phyloP scores from a whole-genome alignment of 768 basidiomycete species.

The Lactifluus hygrophoroides region DNA sequence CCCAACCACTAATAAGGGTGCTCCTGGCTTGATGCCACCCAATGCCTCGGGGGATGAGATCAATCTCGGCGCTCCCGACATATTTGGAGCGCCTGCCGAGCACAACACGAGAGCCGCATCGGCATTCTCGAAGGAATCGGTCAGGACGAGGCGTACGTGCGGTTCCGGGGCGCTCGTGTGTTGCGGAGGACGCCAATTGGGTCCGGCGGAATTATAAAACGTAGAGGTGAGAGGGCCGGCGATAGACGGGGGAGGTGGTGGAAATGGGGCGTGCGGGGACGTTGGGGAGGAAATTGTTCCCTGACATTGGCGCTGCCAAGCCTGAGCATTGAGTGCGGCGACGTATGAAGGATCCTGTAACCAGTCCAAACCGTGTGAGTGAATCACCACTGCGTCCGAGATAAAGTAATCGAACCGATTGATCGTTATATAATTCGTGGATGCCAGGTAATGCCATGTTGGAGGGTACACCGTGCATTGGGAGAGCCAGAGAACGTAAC shows the following conservation, averaged over 20 bases:
- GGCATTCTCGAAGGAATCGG: slow-evolving; percentile 36
- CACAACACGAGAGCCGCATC: slow-evolving; percentile 44
- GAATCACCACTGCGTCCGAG: background rate
- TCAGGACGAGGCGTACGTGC: slow-evolving; percentile 20
- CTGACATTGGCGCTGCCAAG: slow-evolving; percentile 10
- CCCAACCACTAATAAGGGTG: slow-evolving; percentile 42
- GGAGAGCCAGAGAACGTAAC: slow-evolving; percentile 17
- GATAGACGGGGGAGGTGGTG: slow-evolving; percentile 12
- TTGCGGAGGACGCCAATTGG: background rate
- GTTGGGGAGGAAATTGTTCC: slow-evolving; percentile 20
- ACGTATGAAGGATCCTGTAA: slow-evolving; percentile 4
- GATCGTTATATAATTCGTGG: background rate
- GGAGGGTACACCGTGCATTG: slow-evolving; percentile 9
- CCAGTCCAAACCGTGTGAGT: background rate
- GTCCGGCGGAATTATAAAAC: slow-evolving; percentile 4
- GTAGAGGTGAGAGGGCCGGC: slow-evolving; percentile 13
- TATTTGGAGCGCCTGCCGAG: slow-evolving; percentile 25
- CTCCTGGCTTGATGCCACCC: slow-evolving; percentile 13
- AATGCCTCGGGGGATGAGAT: slow-evolving; percentile 17
- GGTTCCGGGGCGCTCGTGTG: slow-evolving; percentile 2
- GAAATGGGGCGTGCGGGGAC: slow-evolving; percentile 8
- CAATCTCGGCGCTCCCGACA: slow-evolving; percentile 17
- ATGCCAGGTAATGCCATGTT: slow-evolving; percentile 8
- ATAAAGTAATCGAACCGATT: background rate
- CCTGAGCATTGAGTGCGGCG: background rate